Conservation (phyloP, 2,329 filamentous ascomycete genomes). For the Aspergillus sergii region DNA sequence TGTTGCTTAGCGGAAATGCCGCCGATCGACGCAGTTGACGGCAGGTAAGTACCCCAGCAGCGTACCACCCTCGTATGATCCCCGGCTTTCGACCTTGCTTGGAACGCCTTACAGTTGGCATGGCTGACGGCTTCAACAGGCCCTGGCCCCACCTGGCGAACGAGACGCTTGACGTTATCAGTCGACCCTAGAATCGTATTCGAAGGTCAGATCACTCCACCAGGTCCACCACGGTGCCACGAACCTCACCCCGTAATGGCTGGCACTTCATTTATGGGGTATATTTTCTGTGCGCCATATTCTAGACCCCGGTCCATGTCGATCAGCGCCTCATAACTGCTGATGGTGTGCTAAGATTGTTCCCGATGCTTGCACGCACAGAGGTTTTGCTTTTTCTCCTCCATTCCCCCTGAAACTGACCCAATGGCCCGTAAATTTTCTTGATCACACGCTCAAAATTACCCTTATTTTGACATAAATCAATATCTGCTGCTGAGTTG, state of each 20-base stretch:
- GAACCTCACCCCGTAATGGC: background rate
- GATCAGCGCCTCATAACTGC: conserved; percentile 5
- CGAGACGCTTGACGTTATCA: background rate
- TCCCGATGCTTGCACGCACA: background rate
- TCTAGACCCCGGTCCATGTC: conserved; percentile 11
- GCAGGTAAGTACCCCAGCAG: background rate
- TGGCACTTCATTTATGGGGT: background rate
- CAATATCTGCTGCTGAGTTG: conserved; percentile 32
- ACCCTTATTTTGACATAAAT: conserved; percentile 27
- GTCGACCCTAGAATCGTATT: conserved; percentile 12
- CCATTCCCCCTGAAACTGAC: conserved; percentile 18
- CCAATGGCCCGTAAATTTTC: conserved; percentile 29
- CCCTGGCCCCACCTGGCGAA: background rate
- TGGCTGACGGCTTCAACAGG: background rate
- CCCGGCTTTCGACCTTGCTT: background rate
- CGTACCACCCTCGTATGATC: background rate
- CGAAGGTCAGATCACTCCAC: conserved; percentile 7
- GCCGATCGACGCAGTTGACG: conserved; percentile 9
- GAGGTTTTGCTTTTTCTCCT: conserved; percentile 1
- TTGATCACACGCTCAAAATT: conserved; percentile 37
- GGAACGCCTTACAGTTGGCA: conserved; percentile 2
- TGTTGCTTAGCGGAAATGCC: conserved; percentile 10
- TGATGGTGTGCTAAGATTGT: conserved; percentile 6
- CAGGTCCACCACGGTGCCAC: conserved; percentile 1
- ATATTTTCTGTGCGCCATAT: background rate